Conservation (phyloP, 2,329 filamentous ascomycete genomes). For the Aphanoascus verrucosus region DNA sequence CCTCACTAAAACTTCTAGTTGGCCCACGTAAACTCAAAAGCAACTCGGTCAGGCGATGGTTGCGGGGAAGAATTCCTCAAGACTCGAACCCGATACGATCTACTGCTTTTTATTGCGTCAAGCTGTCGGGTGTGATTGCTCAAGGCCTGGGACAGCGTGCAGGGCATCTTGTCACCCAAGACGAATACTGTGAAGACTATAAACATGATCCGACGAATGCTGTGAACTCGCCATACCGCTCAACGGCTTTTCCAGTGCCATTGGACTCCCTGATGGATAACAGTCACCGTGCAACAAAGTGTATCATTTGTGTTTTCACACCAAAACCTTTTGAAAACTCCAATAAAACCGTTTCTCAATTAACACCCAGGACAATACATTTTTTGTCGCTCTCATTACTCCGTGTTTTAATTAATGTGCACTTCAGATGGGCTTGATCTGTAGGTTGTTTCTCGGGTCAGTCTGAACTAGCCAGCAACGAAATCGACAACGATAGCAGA, state of each 20-base stretch:
- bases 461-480: neutral
- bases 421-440: conserved; percentile 43
- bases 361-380: neutral
- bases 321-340: conserved; percentile 1
- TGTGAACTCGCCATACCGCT: neutral
- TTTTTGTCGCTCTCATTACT: conserved; percentile 4
- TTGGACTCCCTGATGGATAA: neutral
- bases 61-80: conserved; percentile 3
- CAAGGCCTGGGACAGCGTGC: neutral
- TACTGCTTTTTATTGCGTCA: no score
- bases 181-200: neutral
- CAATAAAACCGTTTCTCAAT: neutral
- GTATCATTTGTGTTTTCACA: neutral
- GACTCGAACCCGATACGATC: neutral
- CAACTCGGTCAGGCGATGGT: conserved; percentile 9
- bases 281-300: neutral
- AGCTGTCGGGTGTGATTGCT: neutral
- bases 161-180: neutral
- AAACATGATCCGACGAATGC: neutral
- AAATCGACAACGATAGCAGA: conserved; percentile 1
- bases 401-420: neutral
- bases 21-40: conserved; percentile 11
- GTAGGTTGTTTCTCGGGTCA: conserved; percentile 5
- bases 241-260: neutral
- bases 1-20: conserved; percentile 6